A percentile compares a stretch with the other conserved stretches of the same genome.
These are phyloP conservation scores for Physcomitrellopsis africana DNA, from an alignment of 225 moss, liverwort and hornwort genomes.

Conservation along the genomic window DNA sequence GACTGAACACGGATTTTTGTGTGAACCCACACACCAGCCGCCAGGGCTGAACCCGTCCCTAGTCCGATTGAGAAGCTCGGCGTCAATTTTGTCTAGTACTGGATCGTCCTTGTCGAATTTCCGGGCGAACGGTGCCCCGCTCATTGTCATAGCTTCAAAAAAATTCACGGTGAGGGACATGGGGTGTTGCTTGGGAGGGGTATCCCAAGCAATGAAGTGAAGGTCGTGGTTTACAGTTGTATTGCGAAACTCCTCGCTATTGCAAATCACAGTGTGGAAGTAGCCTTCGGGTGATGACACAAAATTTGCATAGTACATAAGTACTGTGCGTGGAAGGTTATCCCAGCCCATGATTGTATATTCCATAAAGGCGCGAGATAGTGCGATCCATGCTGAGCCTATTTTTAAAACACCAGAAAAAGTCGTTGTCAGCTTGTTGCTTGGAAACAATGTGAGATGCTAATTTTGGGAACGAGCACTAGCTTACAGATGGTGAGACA, in stretches of 20 bases:
- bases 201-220: conserved; percentile 94
- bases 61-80: conserved; percentile 71
- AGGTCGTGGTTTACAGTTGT: conserved; percentile 96
- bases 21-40: conserved; percentile 73
- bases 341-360: conserved; percentile 91
- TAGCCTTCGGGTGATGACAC: conserved; percentile 98
- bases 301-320: conserved; percentile 98
- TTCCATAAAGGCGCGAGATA: conserved; percentile 89
- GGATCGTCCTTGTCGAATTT: conserved; percentile 77
- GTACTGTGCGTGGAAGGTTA: conserved; percentile 82
- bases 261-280: conserved; percentile 94
- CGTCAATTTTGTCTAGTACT: conserved; percentile 82
- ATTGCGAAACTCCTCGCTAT: conserved; percentile 83
- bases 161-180: conserved; percentile 63
- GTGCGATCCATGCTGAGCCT: conserved; percentile 89
- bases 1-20: conserved; percentile 63
- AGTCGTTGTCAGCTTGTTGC: conserved; percentile 6
- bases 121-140: conserved; percentile 88
- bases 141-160: conserved; percentile 61
- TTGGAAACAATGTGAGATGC: conserved; percentile 37
- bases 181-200: conserved; percentile 92
- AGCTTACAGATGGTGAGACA: background rate
- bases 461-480: conserved; percentile 29
- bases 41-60: conserved; percentile 69
- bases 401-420: conserved; percentile 24